A percentile compares a stretch with the other conserved stretches of the same genome.
Evolutionary conservation across 108 stramenopile species (phyloP).

Genomic region (Cyclotella kingstonii): DNA sequence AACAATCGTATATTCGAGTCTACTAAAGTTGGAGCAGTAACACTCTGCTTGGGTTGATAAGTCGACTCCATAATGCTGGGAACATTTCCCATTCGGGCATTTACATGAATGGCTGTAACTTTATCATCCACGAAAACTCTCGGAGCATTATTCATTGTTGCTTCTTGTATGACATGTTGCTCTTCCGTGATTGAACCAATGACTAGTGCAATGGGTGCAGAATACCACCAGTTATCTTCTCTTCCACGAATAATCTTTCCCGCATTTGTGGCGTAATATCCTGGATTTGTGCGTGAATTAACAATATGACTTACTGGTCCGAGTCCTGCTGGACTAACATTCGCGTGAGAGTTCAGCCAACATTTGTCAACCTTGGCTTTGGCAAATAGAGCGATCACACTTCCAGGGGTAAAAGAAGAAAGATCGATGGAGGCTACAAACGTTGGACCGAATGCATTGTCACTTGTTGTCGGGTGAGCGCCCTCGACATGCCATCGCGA

Average conservation of each 20-base stretch:
- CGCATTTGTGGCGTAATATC: conserved; percentile 34
- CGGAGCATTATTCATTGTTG: conserved; percentile 15
- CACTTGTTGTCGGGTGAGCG: conserved; percentile 15
- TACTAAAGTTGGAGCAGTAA: background rate
- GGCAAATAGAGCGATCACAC: conserved; percentile 39
- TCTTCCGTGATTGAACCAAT: conserved; percentile 17
- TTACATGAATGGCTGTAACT: conserved; percentile 29
- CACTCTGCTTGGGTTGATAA: background rate
- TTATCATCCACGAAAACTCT: conserved; percentile 7
- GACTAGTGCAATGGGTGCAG: conserved; percentile 29
- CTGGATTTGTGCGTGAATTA: conserved; percentile 68
- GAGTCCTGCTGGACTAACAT: conserved; percentile 22
- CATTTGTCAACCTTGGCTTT: conserved; percentile 47
- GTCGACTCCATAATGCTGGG: background rate
- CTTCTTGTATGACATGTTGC: conserved; percentile 9
- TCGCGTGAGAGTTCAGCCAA: conserved; percentile 33
- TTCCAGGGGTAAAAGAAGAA: conserved; percentile 15
- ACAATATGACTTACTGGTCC: conserved; percentile 67
- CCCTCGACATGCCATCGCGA: conserved; percentile 45
- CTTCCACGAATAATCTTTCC: conserved; percentile 41
- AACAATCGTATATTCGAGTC: background rate
- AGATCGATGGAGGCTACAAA: conserved; percentile 39
- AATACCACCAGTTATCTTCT: conserved; percentile 45
- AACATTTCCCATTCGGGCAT: conserved; percentile 23
- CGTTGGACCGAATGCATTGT: conserved; percentile 15